phyloP scores from a whole-genome alignment of 495 filamentous ascomycete species.

The Penicillium daleae region DNA sequence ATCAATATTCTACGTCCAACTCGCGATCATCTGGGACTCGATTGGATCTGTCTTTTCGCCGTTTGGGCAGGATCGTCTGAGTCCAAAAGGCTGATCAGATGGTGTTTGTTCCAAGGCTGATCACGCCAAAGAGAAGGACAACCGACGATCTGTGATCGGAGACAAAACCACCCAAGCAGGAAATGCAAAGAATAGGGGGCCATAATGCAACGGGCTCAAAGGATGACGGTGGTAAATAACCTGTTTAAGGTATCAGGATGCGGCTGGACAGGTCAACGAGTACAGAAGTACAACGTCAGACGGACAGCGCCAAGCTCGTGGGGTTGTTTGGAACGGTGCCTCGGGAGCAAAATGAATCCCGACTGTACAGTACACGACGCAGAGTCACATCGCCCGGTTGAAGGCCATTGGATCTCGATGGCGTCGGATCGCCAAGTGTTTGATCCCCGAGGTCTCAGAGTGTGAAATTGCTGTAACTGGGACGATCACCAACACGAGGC shows the following conservation, averaged over 20 bases:
- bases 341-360: constrained; percentile 8
- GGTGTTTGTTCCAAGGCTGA: background rate
- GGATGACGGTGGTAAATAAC: background rate
- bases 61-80: background rate
- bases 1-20: too few relatives aligned
- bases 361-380: background rate
- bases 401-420: background rate
- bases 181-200: background rate
- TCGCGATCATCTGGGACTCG: background rate
- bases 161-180: background rate
- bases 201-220: background rate
- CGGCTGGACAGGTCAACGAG: background rate
- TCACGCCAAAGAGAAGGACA: background rate
- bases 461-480: background rate
- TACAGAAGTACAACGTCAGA: background rate
- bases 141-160: background rate
- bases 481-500: constrained; percentile 2
- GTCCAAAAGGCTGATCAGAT: constrained; percentile 7
- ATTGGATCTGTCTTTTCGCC: background rate
- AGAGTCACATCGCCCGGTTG: constrained; percentile 8
- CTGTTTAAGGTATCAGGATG: background rate
- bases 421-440: background rate
- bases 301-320: background rate
- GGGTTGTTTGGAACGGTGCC: background rate
- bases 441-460: constrained; percentile 11